Evolutionary conservation across 169 alveolate genomes (phyloP), one percentile per base, ranked within the genome.

Genomic region (Plasmodium blacklocki): DNA sequence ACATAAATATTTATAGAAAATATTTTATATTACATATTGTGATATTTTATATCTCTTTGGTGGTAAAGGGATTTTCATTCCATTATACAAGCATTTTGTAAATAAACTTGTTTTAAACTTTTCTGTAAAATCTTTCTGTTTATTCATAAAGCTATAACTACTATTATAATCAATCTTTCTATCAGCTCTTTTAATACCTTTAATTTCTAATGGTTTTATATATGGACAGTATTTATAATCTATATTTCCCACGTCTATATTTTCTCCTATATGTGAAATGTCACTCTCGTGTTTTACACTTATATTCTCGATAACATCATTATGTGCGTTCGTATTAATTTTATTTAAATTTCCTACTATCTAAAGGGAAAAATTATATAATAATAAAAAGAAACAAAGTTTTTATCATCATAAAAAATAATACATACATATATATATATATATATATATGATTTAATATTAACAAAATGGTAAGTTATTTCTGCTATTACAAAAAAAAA

Each of bases 101-200:
- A 76, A 56, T 15, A 76, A 19, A 21, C 18, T 76, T 54, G 29
- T 47, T 21, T 45, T 67, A 32, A 68, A 58, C 14, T 88, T 60
- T 11, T 72, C 93, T 18, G 93, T 93, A 70, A 87, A 94, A 58
- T 93, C 93, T 29, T 93, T 62, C 14, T 76, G 75, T 58, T 47
- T 64, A 49, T 45, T 29, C 74, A 76, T 76, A 26, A 76, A 63
- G 26, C 63, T 18, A 43, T 76, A 76, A 54, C 88, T 76, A 67
- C 88, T 76, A 50, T 76, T 76, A 68, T 76, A 76, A 50, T 94
- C 96, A 29, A 94, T 89, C 58, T 94, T 93, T 23, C 96, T 73
- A 39, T 94, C 95, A 43, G 95, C 96, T 45, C 96, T 78, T 94
- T 94, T 92, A 15, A 94, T 92, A n/a, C 96, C 96, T 29, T 94